Conservation (phyloP, 2,329 filamentous ascomycete genomes). For the Botryotinia convoluta region DNA sequence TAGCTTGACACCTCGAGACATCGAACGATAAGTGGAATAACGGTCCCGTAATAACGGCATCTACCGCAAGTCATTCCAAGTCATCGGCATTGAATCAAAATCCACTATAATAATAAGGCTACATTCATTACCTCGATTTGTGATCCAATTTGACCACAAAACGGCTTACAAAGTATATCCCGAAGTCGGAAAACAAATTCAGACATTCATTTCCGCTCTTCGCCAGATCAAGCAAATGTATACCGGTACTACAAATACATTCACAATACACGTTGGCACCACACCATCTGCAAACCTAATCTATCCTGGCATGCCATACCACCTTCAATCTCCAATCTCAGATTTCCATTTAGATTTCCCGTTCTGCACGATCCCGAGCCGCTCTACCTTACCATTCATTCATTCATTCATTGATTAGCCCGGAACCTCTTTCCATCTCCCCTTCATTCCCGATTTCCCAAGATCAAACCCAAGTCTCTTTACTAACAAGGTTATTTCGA, state of each 20-base stretch:
- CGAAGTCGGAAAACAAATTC: too few species aligned
- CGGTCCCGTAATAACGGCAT: neutral
- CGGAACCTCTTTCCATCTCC: neutral
- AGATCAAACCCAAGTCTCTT: neutral
- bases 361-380: neutral
- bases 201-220: neutral
- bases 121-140: neutral
- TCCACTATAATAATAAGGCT: neutral
- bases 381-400: neutral
- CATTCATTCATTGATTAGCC: neutral
- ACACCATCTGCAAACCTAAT: neutral
- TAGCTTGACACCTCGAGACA: neutral
- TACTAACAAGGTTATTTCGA: neutral
- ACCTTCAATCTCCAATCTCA: neutral
- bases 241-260: neutral
- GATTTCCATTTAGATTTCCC: neutral
- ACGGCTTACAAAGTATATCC: too few species aligned
- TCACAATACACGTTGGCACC: too few species aligned
- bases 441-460: neutral
- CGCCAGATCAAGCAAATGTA: neutral
- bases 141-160: too few species aligned
- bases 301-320: neutral
- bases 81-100: neutral
- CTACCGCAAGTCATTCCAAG: neutral
- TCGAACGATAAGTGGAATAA: neutral